Conservation (phyloP, 1,284 basidiomycete genomes). For the Cryptococcus deneoformans region DNA sequence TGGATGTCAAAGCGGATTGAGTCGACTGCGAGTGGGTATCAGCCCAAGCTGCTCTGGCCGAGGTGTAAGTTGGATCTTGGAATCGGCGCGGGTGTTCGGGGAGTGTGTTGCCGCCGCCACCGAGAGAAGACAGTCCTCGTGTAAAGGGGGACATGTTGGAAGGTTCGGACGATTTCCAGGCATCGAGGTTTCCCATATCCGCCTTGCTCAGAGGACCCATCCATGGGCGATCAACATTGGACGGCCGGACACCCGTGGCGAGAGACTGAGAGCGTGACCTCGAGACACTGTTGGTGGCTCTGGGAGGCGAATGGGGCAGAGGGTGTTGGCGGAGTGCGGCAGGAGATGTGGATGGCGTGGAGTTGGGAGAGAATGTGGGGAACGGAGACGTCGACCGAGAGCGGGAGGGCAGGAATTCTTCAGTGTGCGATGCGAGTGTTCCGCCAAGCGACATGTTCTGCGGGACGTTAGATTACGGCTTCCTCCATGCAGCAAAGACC, state of each 20-base stretch:
- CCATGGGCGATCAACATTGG: constrained; percentile 24
- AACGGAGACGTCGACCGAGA: constrained; percentile 35
- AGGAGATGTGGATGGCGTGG: constrained; percentile 36
- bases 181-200: constrained; percentile 19
- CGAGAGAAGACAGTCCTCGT: constrained; percentile 18
- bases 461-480: neutral
- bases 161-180: constrained; percentile 29
- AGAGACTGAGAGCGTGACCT: constrained; percentile 44
- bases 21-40: constrained; percentile 11
- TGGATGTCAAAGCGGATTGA: constrained; percentile 25
- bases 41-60: constrained; percentile 15
- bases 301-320: constrained; percentile 37
- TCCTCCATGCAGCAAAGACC: constrained; percentile 2
- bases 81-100: neutral
- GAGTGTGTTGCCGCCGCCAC: too few species aligned
- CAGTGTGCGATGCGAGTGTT: constrained; percentile 43
- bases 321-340: constrained; percentile 12
- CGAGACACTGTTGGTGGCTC: constrained; percentile 37
- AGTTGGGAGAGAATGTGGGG: constrained; percentile 45
- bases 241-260: constrained; percentile 37
- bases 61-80: constrained; percentile 2
- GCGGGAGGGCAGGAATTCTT: constrained; percentile 37
- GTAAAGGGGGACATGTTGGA: constrained; percentile 47
- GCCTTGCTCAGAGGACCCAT: constrained; percentile 33
- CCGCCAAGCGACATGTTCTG: constrained; percentile 32